These are phyloP conservation scores for Xylariaceae sp. DNA, from an alignment of 2,329 filamentous ascomycete species.

Conservation along the genomic window DNA sequence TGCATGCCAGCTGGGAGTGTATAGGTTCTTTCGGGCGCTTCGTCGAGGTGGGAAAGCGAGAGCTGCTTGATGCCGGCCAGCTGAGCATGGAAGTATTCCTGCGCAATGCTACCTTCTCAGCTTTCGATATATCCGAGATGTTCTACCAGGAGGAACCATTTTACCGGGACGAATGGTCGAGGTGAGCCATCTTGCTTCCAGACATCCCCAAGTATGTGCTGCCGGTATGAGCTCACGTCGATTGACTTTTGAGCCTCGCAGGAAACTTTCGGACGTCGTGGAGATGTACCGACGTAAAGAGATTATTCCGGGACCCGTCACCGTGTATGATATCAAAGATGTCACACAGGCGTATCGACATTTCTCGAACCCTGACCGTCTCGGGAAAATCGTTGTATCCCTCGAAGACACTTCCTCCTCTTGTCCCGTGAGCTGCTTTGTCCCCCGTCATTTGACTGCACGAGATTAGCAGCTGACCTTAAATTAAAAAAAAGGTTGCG, in stretches of 20 bases:
- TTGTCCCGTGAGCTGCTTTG: constrained; percentile 5
- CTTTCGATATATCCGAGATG: constrained; percentile 29
- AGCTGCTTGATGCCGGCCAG: constrained; percentile 28
- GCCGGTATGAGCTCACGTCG: no score
- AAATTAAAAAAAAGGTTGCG: no score
- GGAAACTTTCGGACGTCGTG: neutral
- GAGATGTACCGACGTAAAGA: no score
- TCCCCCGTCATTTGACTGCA: constrained; percentile 7
- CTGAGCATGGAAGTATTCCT: constrained; percentile 35
- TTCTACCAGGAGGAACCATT: constrained; percentile 3
- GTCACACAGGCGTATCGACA: constrained; percentile 3
- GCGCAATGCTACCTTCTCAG: constrained; percentile 34
- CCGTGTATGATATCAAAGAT: constrained; percentile 1
- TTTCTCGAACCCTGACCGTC: constrained; percentile 1
- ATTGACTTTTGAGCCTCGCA: constrained; percentile 5
- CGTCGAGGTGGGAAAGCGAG: constrained; percentile 35
- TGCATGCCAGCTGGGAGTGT: constrained; percentile 26
- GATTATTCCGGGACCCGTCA: no score
- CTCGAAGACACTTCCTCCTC: neutral
- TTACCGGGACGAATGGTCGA: neutral
- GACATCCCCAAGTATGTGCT: no score
- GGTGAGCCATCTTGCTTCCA: neutral
- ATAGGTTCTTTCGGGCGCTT: constrained; percentile 34
- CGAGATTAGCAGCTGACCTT: no score
- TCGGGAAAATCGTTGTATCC: constrained; percentile 7